These are phyloP conservation scores for Zostera marina DNA, from an alignment of 116 monocot genomes.

Conservation along the genomic window DNA sequence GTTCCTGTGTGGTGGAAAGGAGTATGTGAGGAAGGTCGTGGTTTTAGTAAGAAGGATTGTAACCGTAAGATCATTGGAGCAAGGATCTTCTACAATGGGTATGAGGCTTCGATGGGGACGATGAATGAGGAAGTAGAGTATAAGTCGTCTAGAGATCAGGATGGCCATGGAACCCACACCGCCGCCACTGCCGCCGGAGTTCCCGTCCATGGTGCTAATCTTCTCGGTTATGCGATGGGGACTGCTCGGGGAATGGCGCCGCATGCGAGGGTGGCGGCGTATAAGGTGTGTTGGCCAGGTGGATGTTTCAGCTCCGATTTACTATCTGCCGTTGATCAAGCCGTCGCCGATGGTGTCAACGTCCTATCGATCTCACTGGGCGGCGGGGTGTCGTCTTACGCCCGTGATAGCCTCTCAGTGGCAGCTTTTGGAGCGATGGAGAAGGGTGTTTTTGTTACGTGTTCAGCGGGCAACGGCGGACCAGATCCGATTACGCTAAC, in stretches of 20 bases:
- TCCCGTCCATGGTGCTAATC: slow-evolving; percentile 36
- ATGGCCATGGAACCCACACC: slow-evolving; percentile 92
- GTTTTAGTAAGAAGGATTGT: slow-evolving; percentile 35
- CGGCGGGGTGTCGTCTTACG: slow-evolving; percentile 6
- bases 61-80: slow-evolving; percentile 80
- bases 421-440: slow-evolving; percentile 11
- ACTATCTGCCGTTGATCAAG: slow-evolving; percentile 57
- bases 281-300: slow-evolving; percentile 84
- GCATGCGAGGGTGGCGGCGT: slow-evolving; percentile 47
- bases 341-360: slow-evolving; percentile 65
- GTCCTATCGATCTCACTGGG: slow-evolving; percentile 21
- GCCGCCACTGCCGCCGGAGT: slow-evolving; percentile 60
- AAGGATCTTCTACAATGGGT: slow-evolving; percentile 57
- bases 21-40: slow-evolving; percentile 44
- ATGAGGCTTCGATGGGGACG: slow-evolving; percentile 46
- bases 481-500: slow-evolving; percentile 8
- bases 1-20: slow-evolving; percentile 66
- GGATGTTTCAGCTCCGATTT: slow-evolving; percentile 91
- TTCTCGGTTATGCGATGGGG: slow-evolving; percentile 56
- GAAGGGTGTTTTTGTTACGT: slow-evolving; percentile 12
- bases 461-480: slow-evolving; percentile 14
- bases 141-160: slow-evolving; percentile 65
- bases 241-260: slow-evolving; percentile 83
- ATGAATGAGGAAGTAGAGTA: slow-evolving; percentile 44
- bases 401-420: slow-evolving; percentile 8